Conservation (phyloP, 2,329 filamentous ascomycete species). For the Mariannaea sp. region DNA sequence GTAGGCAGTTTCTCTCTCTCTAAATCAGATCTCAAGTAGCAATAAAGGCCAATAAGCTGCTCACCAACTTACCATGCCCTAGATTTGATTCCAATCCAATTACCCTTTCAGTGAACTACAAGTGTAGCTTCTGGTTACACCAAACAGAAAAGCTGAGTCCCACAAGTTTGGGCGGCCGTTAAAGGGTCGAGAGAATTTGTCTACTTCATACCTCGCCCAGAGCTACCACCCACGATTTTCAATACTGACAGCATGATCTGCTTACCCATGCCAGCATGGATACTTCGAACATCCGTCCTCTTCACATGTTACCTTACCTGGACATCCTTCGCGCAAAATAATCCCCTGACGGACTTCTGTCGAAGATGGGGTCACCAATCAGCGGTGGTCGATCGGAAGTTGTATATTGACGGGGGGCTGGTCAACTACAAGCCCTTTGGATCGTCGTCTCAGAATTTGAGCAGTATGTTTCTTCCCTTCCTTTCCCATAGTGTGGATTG, state of each 20-base stretch:
- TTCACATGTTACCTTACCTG: not conserved
- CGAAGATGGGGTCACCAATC: constrained; percentile 63
- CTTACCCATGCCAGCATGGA: not conserved
- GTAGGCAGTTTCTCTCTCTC: too few relatives aligned
- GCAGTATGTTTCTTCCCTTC: constrained; percentile 52
- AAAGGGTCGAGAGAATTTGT: not conserved
- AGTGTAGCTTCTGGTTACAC: too few relatives aligned
- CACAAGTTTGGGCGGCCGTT: not conserved
- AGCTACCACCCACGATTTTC: not conserved
- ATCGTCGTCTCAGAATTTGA: constrained; percentile 54
- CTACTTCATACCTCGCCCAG: not conserved
- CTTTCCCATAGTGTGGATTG: too few relatives aligned
- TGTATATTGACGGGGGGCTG: constrained; percentile 67
- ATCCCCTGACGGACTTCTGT: constrained; percentile 60
- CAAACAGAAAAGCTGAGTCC: too few relatives aligned
- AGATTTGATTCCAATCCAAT: not conserved
- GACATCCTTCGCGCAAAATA: not conserved
- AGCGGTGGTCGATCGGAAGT: constrained; percentile 59
- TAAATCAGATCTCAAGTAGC: too few relatives aligned
- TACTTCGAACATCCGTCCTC: not conserved
- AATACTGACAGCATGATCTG: not conserved
- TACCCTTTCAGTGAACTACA: not conserved
- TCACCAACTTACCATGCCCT: not conserved
- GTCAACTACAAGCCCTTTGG: constrained; percentile 57
- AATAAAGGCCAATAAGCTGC: not conserved